These are phyloP conservation scores for Mycothermus thermophilus DNA, from an alignment of 495 filamentous ascomycete genomes.

Conservation along the genomic window DNA sequence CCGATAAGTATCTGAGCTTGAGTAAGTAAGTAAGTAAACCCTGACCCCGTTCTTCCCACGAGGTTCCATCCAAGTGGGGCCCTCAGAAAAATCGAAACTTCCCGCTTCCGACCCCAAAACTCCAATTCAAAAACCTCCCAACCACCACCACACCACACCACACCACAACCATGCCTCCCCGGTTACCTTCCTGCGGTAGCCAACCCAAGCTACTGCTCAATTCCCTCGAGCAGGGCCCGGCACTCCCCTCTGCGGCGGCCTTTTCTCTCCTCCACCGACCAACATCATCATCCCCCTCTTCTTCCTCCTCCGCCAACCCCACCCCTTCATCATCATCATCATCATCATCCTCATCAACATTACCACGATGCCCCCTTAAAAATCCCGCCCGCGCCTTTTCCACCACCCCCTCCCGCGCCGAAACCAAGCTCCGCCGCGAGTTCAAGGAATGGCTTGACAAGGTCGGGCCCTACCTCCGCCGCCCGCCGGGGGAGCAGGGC, in stretches of 20 bases:
- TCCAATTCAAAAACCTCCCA: conserved; percentile 3
- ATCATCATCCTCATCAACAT: too few species aligned
- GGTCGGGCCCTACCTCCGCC: conserved; percentile 1
- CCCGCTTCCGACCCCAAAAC: too few species aligned
- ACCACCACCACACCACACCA: conserved; percentile 3
- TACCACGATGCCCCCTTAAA: too few species aligned
- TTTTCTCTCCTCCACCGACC: too few species aligned
- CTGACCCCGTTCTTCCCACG: too few species aligned
- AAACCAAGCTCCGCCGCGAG: conserved; percentile 8
- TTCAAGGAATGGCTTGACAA: conserved; percentile 9
- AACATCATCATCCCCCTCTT: neutral
- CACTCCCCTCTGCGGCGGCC: too few species aligned
- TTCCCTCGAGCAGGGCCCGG: conserved; percentile 9
- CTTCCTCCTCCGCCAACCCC: neutral
- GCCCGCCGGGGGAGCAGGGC: neutral
- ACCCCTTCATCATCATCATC: conserved; percentile 1
- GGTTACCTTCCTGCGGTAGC: conserved; percentile 15
- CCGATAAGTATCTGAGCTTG: too few species aligned
- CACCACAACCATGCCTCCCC: conserved; percentile 17
- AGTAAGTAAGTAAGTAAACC: too few species aligned
- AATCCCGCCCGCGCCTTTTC: conserved; percentile 14
- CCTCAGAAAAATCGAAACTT: too few species aligned
- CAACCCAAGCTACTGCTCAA: conserved; percentile 12
- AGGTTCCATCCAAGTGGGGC: too few species aligned
- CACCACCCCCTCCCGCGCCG: conserved; percentile 10